Conservation (phyloP, 352 stramenopile genomes). For the Pythium sp. region DNA sequence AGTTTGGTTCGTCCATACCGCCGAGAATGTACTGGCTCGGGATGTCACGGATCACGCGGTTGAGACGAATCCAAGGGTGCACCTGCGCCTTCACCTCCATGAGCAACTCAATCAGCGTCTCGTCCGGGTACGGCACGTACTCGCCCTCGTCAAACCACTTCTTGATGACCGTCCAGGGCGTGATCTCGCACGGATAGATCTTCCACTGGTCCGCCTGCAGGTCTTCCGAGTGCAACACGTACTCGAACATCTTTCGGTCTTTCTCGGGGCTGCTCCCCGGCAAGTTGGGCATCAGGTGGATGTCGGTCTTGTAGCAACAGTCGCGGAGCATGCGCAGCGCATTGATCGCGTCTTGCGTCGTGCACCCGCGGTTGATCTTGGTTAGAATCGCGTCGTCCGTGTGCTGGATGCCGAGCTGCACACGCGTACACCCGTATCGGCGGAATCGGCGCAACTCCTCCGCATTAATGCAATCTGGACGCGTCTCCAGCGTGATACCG, state of each 20-base stretch:
- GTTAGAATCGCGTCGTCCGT: conserved; percentile 88
- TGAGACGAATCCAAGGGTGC: conserved; percentile 93
- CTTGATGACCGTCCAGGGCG: conserved; percentile 89
- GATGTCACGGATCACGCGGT: conserved; percentile 93
- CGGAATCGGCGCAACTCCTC: conserved; percentile 85
- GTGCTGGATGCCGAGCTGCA: conserved; percentile 91
- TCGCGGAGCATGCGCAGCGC: conserved; percentile 88
- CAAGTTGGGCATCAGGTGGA: conserved; percentile 93
- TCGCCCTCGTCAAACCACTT: conserved; percentile 87
- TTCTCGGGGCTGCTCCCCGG: conserved; percentile 79
- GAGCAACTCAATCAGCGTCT: conserved; percentile 86
- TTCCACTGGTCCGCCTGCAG: conserved; percentile 95
- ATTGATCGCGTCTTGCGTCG: conserved; percentile 59
- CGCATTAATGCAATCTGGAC: conserved; percentile 88
- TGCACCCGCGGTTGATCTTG: conserved; percentile 91
- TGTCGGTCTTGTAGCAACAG: conserved; percentile 93
- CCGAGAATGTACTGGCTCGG: conserved; percentile 93
- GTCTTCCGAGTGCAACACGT: conserved; percentile 82
- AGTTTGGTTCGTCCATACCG: conserved; percentile 90
- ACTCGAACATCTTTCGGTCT: conserved; percentile 90
- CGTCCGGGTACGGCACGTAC: conserved; percentile 89
- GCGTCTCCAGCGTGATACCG: conserved; percentile 88
- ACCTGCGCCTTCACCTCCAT: conserved; percentile 89
- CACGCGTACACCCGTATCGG: conserved; percentile 82
- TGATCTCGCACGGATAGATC: conserved; percentile 94